Conservation (phyloP, 1,284 basidiomycete genomes). For the Malassezia sp. region DNA sequence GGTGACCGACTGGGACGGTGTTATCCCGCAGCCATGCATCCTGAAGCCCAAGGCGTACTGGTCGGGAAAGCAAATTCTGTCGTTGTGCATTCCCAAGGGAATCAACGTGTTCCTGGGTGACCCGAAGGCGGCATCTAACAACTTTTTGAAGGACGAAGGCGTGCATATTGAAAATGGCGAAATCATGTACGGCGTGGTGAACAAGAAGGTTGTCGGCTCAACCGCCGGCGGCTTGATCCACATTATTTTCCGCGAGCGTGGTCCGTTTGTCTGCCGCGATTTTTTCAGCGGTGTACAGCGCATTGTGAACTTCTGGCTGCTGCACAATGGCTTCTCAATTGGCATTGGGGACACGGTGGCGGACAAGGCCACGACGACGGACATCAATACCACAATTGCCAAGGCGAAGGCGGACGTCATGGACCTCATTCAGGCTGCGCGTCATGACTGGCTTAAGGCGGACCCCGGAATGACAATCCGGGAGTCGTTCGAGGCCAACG, state of each 20-base stretch:
- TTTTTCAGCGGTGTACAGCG: conserved; percentile 89
- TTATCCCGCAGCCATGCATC: conserved; percentile 81
- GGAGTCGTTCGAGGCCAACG: conserved; percentile 89
- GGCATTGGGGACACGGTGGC: conserved; percentile 98
- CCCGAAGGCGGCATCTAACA: conserved; percentile 34
- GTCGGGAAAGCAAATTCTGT: conserved; percentile 95
- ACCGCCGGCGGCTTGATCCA: conserved; percentile 81
- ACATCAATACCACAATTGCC: conserved; percentile 70
- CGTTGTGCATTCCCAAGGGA: conserved; percentile 83
- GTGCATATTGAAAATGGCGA: conserved; percentile 96
- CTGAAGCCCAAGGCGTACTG: conserved; percentile 93
- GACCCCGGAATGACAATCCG: conserved; percentile 90
- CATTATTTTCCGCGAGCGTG: conserved; percentile 94
- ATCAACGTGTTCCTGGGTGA: conserved; percentile 64
- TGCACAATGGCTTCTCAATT: conserved; percentile 97
- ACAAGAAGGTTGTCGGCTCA: conserved; percentile 96
- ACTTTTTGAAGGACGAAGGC: conserved; percentile 60
- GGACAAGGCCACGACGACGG: conserved; percentile 69
- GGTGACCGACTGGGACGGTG: conserved; percentile 94
- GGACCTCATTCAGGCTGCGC: conserved; percentile 38
- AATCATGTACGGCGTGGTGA: conserved; percentile 84
- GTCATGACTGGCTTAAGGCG: conserved; percentile 41
- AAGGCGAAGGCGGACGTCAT: conserved; percentile 57
- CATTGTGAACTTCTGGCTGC: conserved; percentile 95
- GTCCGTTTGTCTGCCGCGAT: conserved; percentile 78